Evolutionary conservation across 306 rosid genomes (phyloP).

Genomic region (Quercus mongolica): DNA sequence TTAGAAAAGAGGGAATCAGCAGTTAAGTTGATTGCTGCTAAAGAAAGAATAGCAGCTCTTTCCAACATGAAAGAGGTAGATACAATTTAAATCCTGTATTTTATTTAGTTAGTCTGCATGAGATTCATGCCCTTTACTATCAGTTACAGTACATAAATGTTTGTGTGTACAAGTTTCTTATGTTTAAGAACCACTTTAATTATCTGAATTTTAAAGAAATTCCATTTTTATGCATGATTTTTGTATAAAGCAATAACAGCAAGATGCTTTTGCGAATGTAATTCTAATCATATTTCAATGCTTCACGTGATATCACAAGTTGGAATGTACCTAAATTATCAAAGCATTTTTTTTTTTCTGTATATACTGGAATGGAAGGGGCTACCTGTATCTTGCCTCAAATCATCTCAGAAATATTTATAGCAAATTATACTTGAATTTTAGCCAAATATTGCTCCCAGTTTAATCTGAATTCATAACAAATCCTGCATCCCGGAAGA

Average conservation of each 20-base stretch:
- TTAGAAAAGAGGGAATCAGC: constrained; percentile 45
- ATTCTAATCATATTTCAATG: background rate
- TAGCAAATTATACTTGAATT: background rate
- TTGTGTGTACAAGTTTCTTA: too few species aligned
- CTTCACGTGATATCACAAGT: background rate
- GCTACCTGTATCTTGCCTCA: background rate
- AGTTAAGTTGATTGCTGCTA: constrained; percentile 17
- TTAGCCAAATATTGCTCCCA: too few species aligned
- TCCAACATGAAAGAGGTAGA: constrained; percentile 21
- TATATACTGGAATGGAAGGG: background rate
- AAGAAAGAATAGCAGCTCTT: constrained; percentile 25
- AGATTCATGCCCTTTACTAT: too few species aligned
- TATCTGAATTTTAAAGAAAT: too few species aligned
- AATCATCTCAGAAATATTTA: background rate
- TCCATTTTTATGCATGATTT: too few species aligned
- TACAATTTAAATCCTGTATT: background rate
- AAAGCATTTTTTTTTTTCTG: background rate
- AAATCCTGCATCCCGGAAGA: background rate
- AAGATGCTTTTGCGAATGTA: too few species aligned
- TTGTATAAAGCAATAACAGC: too few species aligned
- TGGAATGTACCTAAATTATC: background rate
- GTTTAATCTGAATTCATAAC: too few species aligned
- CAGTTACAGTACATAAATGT: too few species aligned
- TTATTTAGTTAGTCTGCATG: too few species aligned
- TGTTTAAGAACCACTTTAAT: too few species aligned